Base-by-base conservation (phyloP, 441 rosid genomes). In the Mallotus repandus region DNA sequence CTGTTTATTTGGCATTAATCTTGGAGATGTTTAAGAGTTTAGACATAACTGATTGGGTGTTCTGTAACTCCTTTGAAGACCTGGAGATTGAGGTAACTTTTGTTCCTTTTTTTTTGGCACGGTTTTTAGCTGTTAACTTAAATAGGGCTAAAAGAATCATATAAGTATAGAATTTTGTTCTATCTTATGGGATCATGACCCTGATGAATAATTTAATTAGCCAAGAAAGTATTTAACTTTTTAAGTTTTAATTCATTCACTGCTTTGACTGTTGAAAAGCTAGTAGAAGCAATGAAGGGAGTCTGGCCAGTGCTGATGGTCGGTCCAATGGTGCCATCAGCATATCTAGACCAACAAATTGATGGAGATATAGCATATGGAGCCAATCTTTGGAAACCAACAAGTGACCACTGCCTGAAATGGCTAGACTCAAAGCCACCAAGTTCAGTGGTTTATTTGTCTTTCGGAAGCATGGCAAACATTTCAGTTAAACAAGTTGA, bases 381-480 rank as follows among this genome's bases (percentile, higher is more conserved):
- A 16, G 80, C 80, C 43, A 78, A 74, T 66, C 79, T 86, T 0
- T 82, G 85, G 86, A 57, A 67, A 60, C 73, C 72, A 59, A 54
- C 67, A 10, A 32, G 58, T 69, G 77, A 78, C 11, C 60, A 52
- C 53, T 82, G 76, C 80, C 25, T 73, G 68, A 76, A 62, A 76
- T 86, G 87, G 87, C 81, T 86, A 38, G 82, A 78, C 77, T 54
- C 75, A 46, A 79, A 71, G 32, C 78, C 74, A 9, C 73, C 71
- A 41, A 66, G 69, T 16, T 86, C 91, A 0, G 89, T 85, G 25
- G 75, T 81, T 12, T 89, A 89, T 8, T 83, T 87, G 5, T 90
- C 91, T 0, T 90, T 90, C 8, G 96, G 96, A 68, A 89, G 89
- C 74, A 89, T 90, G 89, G 86, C 82, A 50, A 58, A 76, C 32